Evolutionary conservation across 306 rosid genomes (phyloP).

Genomic region (Arachis stenosperma): DNA sequence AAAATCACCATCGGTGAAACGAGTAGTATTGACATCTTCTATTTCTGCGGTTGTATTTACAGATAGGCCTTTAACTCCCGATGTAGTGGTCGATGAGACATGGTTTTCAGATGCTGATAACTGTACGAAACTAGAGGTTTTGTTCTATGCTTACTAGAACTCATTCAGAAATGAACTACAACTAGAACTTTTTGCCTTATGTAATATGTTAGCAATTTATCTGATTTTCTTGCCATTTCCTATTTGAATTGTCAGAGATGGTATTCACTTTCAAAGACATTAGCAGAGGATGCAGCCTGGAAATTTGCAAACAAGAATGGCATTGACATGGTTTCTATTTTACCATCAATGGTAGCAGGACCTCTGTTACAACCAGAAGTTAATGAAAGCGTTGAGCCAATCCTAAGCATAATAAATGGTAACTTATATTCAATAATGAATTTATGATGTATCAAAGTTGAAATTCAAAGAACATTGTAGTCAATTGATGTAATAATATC

Average conservation of each 20-base stretch:
- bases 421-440: background rate
- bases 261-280: slow-evolving; percentile 32
- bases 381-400: slow-evolving; percentile 56
- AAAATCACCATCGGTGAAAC: slow-evolving; percentile 44
- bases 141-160: slow-evolving; percentile 7
- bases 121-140: slow-evolving; percentile 43
- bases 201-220: background rate
- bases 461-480: background rate
- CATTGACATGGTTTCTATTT: slow-evolving; percentile 34
- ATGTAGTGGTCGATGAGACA: slow-evolving; percentile 47
- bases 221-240: slow-evolving; percentile 17
- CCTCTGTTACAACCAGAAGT: slow-evolving; percentile 43
- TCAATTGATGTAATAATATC: background rate
- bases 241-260: slow-evolving; percentile 17
- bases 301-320: slow-evolving; percentile 5
- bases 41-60: slow-evolving; percentile 13
- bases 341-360: slow-evolving; percentile 23
- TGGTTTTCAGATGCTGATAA: slow-evolving; percentile 50
- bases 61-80: slow-evolving; percentile 40
- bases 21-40: slow-evolving; percentile 54
- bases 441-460: background rate
- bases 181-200: background rate
- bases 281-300: slow-evolving; percentile 11
- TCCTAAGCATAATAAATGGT: slow-evolving; percentile 69
- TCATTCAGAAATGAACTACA: background rate